phyloP scores from a whole-genome alignment of 352 stramenopile species.

The Phytophthora boehmeriae region DNA sequence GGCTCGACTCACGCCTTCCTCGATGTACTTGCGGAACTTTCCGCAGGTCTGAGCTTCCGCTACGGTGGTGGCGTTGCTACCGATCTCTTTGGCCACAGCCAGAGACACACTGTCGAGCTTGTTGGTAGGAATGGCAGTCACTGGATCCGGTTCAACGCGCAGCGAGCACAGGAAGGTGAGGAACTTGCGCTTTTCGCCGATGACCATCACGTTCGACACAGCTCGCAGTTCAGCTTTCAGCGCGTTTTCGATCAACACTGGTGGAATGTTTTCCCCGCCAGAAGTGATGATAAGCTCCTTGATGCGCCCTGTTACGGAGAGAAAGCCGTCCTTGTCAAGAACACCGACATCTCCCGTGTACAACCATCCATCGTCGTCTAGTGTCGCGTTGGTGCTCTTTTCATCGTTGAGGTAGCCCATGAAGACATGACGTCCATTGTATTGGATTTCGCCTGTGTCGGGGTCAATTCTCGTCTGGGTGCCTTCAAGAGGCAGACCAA shows the following conservation, averaged over 20 bases:
- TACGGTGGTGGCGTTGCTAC: constrained; percentile 73
- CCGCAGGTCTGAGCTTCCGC: constrained; percentile 66
- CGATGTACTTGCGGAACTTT: constrained; percentile 82
- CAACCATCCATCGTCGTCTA: constrained; percentile 87
- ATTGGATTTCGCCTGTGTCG: constrained; percentile 63
- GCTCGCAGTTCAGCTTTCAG: constrained; percentile 83
- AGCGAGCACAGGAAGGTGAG: constrained; percentile 89
- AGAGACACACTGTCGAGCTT: constrained; percentile 81
- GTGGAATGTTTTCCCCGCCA: constrained; percentile 92
- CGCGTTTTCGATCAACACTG: constrained; percentile 87
- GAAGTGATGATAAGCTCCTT: constrained; percentile 96
- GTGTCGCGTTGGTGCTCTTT: constrained; percentile 52
- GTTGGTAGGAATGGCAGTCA: constrained; percentile 59
- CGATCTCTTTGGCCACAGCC: constrained; percentile 62
- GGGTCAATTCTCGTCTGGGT: constrained; percentile 57
- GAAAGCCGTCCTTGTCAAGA: constrained; percentile 87
- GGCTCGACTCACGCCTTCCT: constrained; percentile 64
- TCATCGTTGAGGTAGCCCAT: constrained; percentile 80
- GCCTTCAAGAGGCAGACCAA: constrained; percentile 68
- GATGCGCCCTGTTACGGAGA: constrained; percentile 93
- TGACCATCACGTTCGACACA: constrained; percentile 89
- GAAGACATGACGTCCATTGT: constrained; percentile 70
- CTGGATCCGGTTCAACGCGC: constrained; percentile 61
- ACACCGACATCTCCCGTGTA: constrained; percentile 90
- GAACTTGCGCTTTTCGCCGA: constrained; percentile 92